Percentiles rank a stretch among this genome's conserved stretches.
phyloP scores from a whole-genome alignment of 306 rosid genomes.

The Elaeagnus macrophylla region DNA sequence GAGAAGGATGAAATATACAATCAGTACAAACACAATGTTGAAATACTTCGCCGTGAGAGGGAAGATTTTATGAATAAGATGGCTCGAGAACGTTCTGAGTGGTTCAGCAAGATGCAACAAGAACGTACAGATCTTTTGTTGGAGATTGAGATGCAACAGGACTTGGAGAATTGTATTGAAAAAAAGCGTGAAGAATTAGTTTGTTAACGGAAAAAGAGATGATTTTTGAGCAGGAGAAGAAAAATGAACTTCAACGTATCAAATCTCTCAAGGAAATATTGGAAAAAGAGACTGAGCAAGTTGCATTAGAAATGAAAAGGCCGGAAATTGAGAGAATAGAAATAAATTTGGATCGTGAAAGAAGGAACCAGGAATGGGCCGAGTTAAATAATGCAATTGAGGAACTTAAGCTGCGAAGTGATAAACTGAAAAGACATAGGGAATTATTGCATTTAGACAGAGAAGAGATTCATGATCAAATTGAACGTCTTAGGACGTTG shows the following conservation, averaged over 20 bases:
- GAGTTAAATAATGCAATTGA: slow-evolving; percentile 71
- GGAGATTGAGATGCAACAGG: slow-evolving; percentile 73
- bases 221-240: slow-evolving; percentile 74
- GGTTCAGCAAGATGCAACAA: slow-evolving; percentile 81
- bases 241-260: slow-evolving; percentile 47
- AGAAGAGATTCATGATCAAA: slow-evolving; percentile 52
- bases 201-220: slow-evolving; percentile 61
- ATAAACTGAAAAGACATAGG: slow-evolving; percentile 78
- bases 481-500: slow-evolving; percentile 63
- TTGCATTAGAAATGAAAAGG: slow-evolving; percentile 64
- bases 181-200: slow-evolving; percentile 80
- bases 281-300: slow-evolving; percentile 63
- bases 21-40: slow-evolving; percentile 54
- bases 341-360: slow-evolving; percentile 77
- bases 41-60: slow-evolving; percentile 60
- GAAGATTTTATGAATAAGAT: slow-evolving; percentile 83
- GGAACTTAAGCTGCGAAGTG: slow-evolving; percentile 82
- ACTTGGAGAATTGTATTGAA: slow-evolving; percentile 68
- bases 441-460: slow-evolving; percentile 82
- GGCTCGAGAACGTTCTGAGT: slow-evolving; percentile 71
- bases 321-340: slow-evolving; percentile 67
- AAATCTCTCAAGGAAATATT: slow-evolving; percentile 62
- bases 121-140: slow-evolving; percentile 69
- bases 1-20: slow-evolving; percentile 60
- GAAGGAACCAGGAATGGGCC: slow-evolving; percentile 81